phyloP scores from a whole-genome alignment of 805 yeast species.

The Diddensiella transvaalensis region DNA sequence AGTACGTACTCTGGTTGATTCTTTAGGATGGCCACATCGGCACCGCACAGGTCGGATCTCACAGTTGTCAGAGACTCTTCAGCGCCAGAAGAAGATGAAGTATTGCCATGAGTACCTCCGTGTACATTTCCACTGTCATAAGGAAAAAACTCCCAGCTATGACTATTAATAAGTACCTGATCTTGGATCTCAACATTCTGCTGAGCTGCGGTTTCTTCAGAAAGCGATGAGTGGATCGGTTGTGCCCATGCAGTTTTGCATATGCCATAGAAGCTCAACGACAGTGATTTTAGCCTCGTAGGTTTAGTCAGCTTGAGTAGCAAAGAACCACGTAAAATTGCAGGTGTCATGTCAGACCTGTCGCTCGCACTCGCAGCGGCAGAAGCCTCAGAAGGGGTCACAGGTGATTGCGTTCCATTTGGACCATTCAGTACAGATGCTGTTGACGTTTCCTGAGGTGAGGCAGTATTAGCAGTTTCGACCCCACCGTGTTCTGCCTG shows the following conservation, averaged over 20 bases:
- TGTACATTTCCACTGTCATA: not conserved
- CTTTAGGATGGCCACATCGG: slow-evolving; percentile 29
- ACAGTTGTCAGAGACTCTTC: slow-evolving; percentile 28
- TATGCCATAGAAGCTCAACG: slow-evolving; percentile 59
- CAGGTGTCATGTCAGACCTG: slow-evolving; percentile 27
- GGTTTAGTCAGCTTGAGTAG: slow-evolving; percentile 69
- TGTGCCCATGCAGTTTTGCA: slow-evolving; percentile 83
- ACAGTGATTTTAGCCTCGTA: slow-evolving; percentile 63
- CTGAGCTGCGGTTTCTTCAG: slow-evolving; percentile 26
- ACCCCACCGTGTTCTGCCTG: slow-evolving; percentile 1
- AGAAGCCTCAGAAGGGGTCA: not conserved
- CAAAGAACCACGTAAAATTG: slow-evolving; percentile 74
- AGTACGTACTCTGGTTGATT: slow-evolving; percentile 10
- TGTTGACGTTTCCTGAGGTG: not conserved
- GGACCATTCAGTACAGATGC: not conserved
- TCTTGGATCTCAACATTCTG: slow-evolving; percentile 33
- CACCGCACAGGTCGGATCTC: slow-evolving; percentile 33
- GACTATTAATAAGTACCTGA: slow-evolving; percentile 29
- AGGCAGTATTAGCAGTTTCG: not conserved
- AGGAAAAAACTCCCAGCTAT: slow-evolving; percentile 36
- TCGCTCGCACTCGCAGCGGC: not conserved
- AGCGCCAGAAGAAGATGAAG: slow-evolving; percentile 9
- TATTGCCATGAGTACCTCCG: not conserved
- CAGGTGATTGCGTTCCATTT: not conserved
- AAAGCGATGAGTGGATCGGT: slow-evolving; percentile 23